These are phyloP conservation scores for Lojkania enalia DNA, from an alignment of 2,329 filamentous ascomycete genomes.

Conservation along the genomic window DNA sequence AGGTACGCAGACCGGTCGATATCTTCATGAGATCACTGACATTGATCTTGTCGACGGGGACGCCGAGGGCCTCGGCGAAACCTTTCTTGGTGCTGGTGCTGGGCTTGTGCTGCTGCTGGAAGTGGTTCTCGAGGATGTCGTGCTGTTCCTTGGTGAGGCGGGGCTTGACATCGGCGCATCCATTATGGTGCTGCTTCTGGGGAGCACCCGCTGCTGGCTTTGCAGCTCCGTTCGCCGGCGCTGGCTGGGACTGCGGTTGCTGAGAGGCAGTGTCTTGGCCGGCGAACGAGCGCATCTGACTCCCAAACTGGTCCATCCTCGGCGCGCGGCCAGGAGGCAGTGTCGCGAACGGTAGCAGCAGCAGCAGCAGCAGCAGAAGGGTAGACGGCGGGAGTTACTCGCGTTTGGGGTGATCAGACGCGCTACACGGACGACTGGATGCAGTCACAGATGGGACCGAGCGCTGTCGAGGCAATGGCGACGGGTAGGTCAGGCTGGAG, in stretches of 20 bases:
- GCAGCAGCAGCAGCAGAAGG: background rate
- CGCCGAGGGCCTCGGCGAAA: constrained; percentile 52
- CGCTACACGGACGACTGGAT: background rate
- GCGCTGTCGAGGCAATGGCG: background rate
- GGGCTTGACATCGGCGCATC: constrained; percentile 52
- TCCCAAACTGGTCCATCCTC: constrained; percentile 34
- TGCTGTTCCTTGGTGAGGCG: constrained; percentile 58
- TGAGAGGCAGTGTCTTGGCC: constrained; percentile 15
- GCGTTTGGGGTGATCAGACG: background rate
- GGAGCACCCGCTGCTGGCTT: constrained; percentile 19
- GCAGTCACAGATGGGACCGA: background rate
- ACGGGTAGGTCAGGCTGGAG: background rate
- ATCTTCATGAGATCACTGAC: constrained; percentile 40
- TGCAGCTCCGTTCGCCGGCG: constrained; percentile 17
- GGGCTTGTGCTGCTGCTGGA: constrained; percentile 54
- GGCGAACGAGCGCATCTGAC: constrained; percentile 22
- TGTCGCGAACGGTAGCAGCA: background rate
- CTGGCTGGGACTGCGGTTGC: constrained; percentile 19
- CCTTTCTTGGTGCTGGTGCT: constrained; percentile 55
- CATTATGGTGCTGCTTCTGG: constrained; percentile 30
- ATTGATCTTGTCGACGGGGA: constrained; percentile 58
- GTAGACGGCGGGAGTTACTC: background rate
- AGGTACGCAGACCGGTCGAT: background rate
- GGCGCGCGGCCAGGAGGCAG: constrained; percentile 28
- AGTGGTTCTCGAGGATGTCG: constrained; percentile 56